phyloP scores from a whole-genome alignment of 2,329 filamentous ascomycete species.

The Teratosphaeria zuluensis region DNA sequence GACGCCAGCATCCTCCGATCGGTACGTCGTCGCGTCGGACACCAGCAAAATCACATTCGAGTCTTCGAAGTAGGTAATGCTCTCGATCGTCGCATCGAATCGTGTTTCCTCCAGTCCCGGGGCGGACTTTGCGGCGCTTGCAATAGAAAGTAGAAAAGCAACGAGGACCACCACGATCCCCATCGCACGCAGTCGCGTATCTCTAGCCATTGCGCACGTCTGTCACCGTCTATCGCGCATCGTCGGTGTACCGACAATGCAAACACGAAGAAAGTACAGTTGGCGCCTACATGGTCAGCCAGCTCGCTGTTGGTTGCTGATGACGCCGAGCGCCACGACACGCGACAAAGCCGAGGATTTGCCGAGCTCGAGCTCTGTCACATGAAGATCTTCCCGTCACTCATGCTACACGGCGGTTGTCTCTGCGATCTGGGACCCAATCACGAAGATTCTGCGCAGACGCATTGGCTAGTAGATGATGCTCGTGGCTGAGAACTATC shows the following conservation, averaged over 20 bases:
- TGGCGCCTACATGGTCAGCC: neutral
- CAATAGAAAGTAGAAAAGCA: conserved; percentile 6
- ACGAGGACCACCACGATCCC: conserved; percentile 15
- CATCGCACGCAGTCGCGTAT: neutral
- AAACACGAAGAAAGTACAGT: neutral
- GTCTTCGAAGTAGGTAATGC: conserved; percentile 84
- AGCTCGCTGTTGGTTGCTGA: neutral
- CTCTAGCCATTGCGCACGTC: neutral
- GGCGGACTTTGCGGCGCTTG: conserved; percentile 19
- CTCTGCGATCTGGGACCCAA: too few species aligned
- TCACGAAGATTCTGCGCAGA: too few species aligned
- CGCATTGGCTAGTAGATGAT: too few species aligned
- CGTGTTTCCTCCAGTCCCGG: conserved; percentile 56
- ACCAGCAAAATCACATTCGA: conserved; percentile 72
- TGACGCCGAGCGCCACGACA: neutral
- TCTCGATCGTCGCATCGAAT: conserved; percentile 57
- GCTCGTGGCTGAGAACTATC: too few species aligned
- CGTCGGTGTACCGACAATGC: neutral
- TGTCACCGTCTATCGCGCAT: neutral
- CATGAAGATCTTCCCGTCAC: neutral
- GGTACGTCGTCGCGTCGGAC: conserved; percentile 56
- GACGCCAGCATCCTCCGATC: conserved; percentile 71
- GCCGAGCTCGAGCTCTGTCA: neutral
- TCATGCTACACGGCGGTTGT: too few species aligned
- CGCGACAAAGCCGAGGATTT: neutral